Conservation (phyloP, 2,329 filamentous ascomycete genomes). For the Fusarium floridanum region DNA sequence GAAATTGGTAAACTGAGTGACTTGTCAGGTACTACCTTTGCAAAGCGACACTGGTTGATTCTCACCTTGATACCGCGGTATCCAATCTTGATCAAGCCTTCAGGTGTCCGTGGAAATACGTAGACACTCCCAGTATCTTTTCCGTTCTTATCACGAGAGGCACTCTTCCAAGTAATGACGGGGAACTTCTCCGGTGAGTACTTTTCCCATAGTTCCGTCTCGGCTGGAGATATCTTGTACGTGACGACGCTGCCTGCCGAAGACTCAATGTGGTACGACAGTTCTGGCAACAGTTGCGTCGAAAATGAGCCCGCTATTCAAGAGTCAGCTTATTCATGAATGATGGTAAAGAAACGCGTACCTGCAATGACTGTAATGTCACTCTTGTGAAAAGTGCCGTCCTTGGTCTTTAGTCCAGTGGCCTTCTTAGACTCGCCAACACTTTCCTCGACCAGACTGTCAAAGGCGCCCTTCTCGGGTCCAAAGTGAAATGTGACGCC, state of each 20-base stretch:
- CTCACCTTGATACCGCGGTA: conserved; percentile 3
- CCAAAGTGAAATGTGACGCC: conserved; percentile 1
- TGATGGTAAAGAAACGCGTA: background rate
- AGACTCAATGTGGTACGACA: conserved; percentile 8
- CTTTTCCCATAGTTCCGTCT: background rate
- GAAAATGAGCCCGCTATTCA: background rate
- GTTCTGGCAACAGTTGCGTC: background rate
- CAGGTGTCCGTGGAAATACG: background rate
- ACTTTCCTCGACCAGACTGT: background rate
- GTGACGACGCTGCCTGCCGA: background rate
- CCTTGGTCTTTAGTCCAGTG: background rate
- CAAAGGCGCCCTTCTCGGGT: background rate
- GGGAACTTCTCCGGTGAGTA: background rate
- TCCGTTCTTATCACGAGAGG: background rate
- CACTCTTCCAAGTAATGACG: conserved; percentile 11
- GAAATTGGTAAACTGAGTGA: conserved; percentile 10
- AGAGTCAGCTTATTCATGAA: background rate
- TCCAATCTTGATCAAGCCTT: conserved; percentile 8
- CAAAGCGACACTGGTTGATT: background rate
- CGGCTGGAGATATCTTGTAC: background rate
- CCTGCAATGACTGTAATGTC: background rate
- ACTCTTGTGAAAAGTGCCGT: background rate
- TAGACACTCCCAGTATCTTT: conserved; percentile 14
- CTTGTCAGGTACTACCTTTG: background rate
- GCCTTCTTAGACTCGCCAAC: background rate